phyloP scores from a whole-genome alignment of 2,329 filamentous ascomycete species.

The Aspergillus persii region DNA sequence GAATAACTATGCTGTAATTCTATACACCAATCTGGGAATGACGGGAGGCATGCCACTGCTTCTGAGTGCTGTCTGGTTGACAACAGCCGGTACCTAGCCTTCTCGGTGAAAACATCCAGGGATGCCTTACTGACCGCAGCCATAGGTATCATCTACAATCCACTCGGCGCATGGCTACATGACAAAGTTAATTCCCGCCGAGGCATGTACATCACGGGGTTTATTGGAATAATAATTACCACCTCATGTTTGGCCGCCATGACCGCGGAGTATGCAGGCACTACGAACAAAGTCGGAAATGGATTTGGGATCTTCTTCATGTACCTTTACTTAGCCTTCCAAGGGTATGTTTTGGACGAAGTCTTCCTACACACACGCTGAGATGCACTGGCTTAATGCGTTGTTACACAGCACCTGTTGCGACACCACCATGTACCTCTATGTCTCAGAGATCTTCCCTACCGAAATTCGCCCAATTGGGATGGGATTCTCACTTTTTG shows the following conservation, averaged over 20 bases:
- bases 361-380: neutral
- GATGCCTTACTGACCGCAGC: conserved; percentile 10
- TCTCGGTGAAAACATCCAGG: neutral
- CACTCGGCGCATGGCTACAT: conserved; percentile 37
- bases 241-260: conserved; percentile 42
- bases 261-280: conserved; percentile 39
- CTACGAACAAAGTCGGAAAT: conserved; percentile 41
- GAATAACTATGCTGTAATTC: conserved; percentile 49
- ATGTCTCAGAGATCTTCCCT: conserved; percentile 48
- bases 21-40: conserved; percentile 46
- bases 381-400: neutral
- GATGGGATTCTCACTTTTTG: conserved; percentile 53
- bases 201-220: conserved; percentile 43
- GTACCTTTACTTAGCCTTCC: conserved; percentile 50
- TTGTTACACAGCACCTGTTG: conserved; percentile 37
- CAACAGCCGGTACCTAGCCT: conserved; percentile 41
- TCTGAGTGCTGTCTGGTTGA: conserved; percentile 45
- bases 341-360: conserved; percentile 33
- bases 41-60: conserved; percentile 44
- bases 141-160: conserved; percentile 41
- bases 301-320: conserved; percentile 43
- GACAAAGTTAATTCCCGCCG: conserved; percentile 39
- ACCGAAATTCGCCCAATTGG: conserved; percentile 53
- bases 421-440: conserved; percentile 49
- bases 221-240: conserved; percentile 41